Conservation (phyloP, 805 yeast species). For the Metschnikowia sp. region DNA sequence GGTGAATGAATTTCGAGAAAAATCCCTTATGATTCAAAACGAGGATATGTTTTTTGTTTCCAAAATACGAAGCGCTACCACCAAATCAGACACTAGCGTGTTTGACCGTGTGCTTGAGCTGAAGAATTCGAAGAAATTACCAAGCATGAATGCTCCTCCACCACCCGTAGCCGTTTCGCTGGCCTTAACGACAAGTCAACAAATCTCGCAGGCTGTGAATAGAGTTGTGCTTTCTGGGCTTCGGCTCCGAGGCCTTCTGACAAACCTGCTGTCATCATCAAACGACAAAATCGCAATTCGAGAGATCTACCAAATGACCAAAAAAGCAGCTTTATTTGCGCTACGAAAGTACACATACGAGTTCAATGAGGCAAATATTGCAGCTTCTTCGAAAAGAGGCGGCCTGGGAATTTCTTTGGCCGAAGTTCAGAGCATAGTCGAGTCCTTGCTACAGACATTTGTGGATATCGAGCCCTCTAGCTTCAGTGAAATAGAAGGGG, state of each 20-base stretch:
- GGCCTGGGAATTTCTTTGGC: slow-evolving; percentile 20
- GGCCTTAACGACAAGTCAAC: slow-evolving; percentile 26
- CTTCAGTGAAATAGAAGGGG: background rate
- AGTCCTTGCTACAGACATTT: slow-evolving; percentile 34
- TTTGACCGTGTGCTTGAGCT: slow-evolving; percentile 36
- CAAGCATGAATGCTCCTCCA: slow-evolving; percentile 5
- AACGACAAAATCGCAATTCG: slow-evolving; percentile 36
- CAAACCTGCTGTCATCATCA: slow-evolving; percentile 16
- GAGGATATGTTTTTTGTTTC: slow-evolving; percentile 6
- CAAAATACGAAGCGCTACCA: slow-evolving; percentile 1
- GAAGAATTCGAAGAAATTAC: slow-evolving; percentile 19
- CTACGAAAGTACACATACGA: slow-evolving; percentile 34
- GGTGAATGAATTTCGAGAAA: slow-evolving; percentile 1
- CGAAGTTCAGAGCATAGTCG: slow-evolving; percentile 39
- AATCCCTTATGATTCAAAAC: background rate
- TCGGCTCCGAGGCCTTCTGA: slow-evolving; percentile 37
- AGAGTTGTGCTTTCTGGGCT: slow-evolving; percentile 40
- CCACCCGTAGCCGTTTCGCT: slow-evolving; percentile 8
- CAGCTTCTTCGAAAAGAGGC: slow-evolving; percentile 1
- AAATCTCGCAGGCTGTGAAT: slow-evolving; percentile 30
- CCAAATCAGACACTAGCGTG: slow-evolving; percentile 20
- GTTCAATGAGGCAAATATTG: slow-evolving; percentile 16
- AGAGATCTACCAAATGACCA: slow-evolving; percentile 42
- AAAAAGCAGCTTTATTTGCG: slow-evolving; percentile 36
- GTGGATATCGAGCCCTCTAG: slow-evolving; percentile 29